Evolutionary conservation across 371 early-diverging fungal genomes (phyloP), one percentile per base, ranked within the genome.

Genomic region (Mortierella sp.): DNA sequence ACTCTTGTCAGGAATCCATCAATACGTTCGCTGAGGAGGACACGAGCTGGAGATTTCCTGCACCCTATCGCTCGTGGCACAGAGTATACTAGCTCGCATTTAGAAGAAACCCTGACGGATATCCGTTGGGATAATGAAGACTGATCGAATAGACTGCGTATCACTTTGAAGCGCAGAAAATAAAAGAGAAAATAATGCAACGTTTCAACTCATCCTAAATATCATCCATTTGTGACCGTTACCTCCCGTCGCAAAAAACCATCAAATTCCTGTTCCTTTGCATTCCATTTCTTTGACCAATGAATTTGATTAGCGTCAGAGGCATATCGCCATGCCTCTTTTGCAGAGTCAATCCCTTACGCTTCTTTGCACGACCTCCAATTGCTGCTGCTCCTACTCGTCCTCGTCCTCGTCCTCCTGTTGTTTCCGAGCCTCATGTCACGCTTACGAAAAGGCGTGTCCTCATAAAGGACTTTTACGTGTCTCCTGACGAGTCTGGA

Each of bases 71-170:
- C 61, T 19, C 61, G 68, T 55, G 71, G 76, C 2, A n/a, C 28
- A 8, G 70, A 59, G 59, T 70, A 65, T 45, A 4, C 60, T 41
- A 63, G 67, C 1, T 70, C 74, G 6, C 79, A 79, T 45, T 33
- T 63, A 43, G 79, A 79, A 53, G 79, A 79, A 61, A 22, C 28
- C 1, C 48, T 79, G 57, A 50, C 70, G 13, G 81, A 81, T 72
- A 69, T 81, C 24, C 72, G 63, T 10, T 81, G 81, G 81, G 81
- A 81, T 65, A 69, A 63, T 4, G 75, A 81, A 36, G 76, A 81
- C 28, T 81, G 33, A 33, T 50, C 36, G 36, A 36, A 6, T 4
- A 36, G 36, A 36, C 36, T 36, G 36, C 2, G 28, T 28, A 15
- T 43, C 43, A 36, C 36, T 36, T 43, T 43, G 43, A 10, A 9